Conservation (phyloP, 2,329 filamentous ascomycete genomes). For the Ascochyta clinopodiicola region DNA sequence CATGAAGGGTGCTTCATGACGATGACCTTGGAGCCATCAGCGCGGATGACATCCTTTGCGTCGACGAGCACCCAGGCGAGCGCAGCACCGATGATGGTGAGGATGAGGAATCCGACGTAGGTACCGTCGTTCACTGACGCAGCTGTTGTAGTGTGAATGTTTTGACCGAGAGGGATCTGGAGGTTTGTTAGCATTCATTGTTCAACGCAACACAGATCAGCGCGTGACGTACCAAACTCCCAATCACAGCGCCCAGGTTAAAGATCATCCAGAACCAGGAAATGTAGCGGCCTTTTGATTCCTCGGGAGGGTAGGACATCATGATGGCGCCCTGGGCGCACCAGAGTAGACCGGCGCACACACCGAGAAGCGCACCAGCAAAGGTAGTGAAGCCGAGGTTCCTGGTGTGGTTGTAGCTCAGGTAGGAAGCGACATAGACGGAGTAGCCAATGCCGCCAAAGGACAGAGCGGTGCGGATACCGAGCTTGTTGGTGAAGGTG, state of each 20-base stretch:
- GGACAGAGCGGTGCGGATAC: conserved; percentile 70
- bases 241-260: conserved; percentile 89
- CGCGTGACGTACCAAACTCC: conserved; percentile 65
- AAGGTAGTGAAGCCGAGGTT: conserved; percentile 77
- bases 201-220: conserved; percentile 41
- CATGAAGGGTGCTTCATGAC: conserved; percentile 91
- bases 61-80: conserved; percentile 75
- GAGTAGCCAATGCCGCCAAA: conserved; percentile 80
- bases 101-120: conserved; percentile 87
- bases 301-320: conserved; percentile 86
- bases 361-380: conserved; percentile 75
- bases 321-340: conserved; percentile 84
- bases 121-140: conserved; percentile 73
- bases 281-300: conserved; percentile 86
- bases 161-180: conserved; percentile 76
- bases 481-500: conserved; percentile 78
- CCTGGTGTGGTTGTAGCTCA: conserved; percentile 71
- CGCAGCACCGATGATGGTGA: conserved; percentile 75
- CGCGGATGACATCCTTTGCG: conserved; percentile 73
- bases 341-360: conserved; percentile 83
- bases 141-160: conserved; percentile 64
- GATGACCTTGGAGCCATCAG: conserved; percentile 79
- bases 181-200: conserved; percentile 16
- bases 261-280: conserved; percentile 95
- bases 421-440: conserved; percentile 74